A percentile compares a stretch with the other conserved stretches of the same genome.
Conservation (phyloP, 2,329 filamentous ascomycete genomes). For the Spiromastix sp. region DNA sequence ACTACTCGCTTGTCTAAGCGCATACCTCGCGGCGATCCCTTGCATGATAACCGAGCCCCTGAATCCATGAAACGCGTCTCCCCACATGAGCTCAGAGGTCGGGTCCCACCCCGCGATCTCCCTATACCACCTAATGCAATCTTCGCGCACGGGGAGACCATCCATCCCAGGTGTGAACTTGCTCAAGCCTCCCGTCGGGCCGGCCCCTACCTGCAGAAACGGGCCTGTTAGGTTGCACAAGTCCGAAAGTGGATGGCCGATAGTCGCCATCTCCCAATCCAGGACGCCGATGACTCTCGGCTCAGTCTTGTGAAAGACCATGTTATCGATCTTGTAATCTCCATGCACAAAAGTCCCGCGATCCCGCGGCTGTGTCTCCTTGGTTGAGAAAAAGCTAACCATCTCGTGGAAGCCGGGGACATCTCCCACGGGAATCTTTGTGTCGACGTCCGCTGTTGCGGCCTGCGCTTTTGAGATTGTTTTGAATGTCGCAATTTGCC, state of each 20-base stretch:
- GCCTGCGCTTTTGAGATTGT: conserved; percentile 72
- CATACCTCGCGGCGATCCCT: conserved; percentile 84
- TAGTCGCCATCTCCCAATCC: conserved; percentile 98
- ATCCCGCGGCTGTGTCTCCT: conserved; percentile 62
- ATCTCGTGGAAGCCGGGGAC: conserved; percentile 77
- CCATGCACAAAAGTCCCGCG: conserved; percentile 76
- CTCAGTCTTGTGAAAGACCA: conserved; percentile 82
- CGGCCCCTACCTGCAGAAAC: conserved; percentile 26
- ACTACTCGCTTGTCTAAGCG: conserved; percentile 79
- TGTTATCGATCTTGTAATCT: conserved; percentile 91
- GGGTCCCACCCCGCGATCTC: conserved; percentile 64
- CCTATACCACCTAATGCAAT: conserved; percentile 56
- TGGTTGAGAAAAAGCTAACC: conserved; percentile 65
- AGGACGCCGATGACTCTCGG: conserved; percentile 83
- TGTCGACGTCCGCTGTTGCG: conserved; percentile 64
- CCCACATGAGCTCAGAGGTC: conserved; percentile 47
- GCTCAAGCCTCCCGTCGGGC: conserved; percentile 26
- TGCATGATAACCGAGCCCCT: conserved; percentile 59
- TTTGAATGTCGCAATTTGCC: conserved; percentile 75
- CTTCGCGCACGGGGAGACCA: conserved; percentile 52
- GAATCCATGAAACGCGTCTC: conserved; percentile 53
- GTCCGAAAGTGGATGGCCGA: conserved; percentile 91
- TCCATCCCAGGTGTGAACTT: conserved; percentile 55
- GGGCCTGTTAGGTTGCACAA: conserved; percentile 61
- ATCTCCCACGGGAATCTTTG: conserved; percentile 62